Conservation (phyloP, 1,284 basidiomycete genomes). For the Xanthoconium separans region DNA sequence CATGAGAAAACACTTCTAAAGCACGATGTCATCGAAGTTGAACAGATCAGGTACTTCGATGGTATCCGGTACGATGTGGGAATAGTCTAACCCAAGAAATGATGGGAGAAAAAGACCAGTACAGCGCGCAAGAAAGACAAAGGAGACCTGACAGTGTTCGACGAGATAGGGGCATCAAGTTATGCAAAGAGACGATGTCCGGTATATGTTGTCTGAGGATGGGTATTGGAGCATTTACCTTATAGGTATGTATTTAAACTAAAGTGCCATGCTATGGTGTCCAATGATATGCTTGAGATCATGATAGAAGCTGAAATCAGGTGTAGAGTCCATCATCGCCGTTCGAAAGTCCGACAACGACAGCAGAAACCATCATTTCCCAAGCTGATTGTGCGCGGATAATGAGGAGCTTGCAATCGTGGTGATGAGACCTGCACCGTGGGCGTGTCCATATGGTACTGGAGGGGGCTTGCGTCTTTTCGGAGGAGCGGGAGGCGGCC, state of each 20-base stretch:
- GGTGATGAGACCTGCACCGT: slow-evolving; percentile 50
- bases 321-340: slow-evolving; percentile 5
- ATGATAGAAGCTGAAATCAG: slow-evolving; percentile 10
- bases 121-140: background rate
- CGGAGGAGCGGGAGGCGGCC: slow-evolving; percentile 52
- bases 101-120: background rate
- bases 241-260: slow-evolving; percentile 11
- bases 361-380: slow-evolving; percentile 13
- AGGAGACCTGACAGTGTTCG: background rate
- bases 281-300: slow-evolving; percentile 21
- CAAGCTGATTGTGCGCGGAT: slow-evolving; percentile 10
- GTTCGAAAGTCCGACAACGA: slow-evolving; percentile 1
- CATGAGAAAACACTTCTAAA: too few species aligned
- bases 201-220: background rate
- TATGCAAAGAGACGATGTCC: background rate
- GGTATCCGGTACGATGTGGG: background rate
- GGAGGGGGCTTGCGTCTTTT: slow-evolving; percentile 67
- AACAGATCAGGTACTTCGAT: background rate
- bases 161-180: background rate
- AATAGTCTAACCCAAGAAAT: background rate
- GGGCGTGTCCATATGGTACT: slow-evolving; percentile 47
- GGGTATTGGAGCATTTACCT: slow-evolving; percentile 7
- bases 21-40: background rate
- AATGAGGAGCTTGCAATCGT: slow-evolving; percentile 41
- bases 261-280: slow-evolving; percentile 22